These are phyloP conservation scores for Gautieria morchelliformis DNA, from an alignment of 768 basidiomycete genomes.

Conservation along the genomic window DNA sequence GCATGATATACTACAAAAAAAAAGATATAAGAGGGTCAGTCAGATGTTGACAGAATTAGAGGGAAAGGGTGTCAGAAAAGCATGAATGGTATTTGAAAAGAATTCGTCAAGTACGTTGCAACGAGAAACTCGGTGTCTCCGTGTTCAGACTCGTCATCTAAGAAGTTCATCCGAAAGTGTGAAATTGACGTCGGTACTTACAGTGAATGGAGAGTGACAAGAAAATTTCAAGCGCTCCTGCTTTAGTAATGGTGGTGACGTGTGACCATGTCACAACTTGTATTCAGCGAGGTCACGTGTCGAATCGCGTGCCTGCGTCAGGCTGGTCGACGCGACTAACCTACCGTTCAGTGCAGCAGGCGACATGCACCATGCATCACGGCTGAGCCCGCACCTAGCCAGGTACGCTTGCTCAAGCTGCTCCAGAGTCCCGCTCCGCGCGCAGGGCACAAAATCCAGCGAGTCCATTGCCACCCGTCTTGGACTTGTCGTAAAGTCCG, in stretches of 20 bases:
- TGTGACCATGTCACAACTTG: too few relatives aligned
- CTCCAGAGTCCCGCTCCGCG: too few relatives aligned
- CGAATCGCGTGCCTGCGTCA: too few relatives aligned
- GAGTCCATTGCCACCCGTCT: slow-evolving; percentile 91
- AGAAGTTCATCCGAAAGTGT: slow-evolving; percentile 33
- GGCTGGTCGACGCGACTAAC: too few relatives aligned
- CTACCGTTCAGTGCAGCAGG: too few relatives aligned
- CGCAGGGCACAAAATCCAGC: slow-evolving; percentile 82
- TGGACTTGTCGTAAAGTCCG: slow-evolving; percentile 96
- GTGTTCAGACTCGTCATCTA: slow-evolving; percentile 81
- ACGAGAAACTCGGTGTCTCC: slow-evolving; percentile 45
- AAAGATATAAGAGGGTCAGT: slow-evolving; percentile 8
- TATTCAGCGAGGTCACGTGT: too few relatives aligned
- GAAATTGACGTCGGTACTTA: background rate
- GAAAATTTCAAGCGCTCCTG: background rate
- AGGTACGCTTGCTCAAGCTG: too few relatives aligned
- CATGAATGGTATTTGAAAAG: slow-evolving; percentile 82
- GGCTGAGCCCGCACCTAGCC: too few relatives aligned
- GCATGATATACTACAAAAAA: slow-evolving; percentile 24
- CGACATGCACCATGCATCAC: too few relatives aligned
- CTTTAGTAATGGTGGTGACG: too few relatives aligned
- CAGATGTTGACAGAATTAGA: slow-evolving; percentile 10
- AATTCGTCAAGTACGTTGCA: slow-evolving; percentile 51
- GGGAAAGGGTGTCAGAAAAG: slow-evolving; percentile 54
- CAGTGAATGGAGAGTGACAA: background rate